phyloP scores from a whole-genome alignment of 2,329 filamentous ascomycete genomes.

The Beauveria asiatica region DNA sequence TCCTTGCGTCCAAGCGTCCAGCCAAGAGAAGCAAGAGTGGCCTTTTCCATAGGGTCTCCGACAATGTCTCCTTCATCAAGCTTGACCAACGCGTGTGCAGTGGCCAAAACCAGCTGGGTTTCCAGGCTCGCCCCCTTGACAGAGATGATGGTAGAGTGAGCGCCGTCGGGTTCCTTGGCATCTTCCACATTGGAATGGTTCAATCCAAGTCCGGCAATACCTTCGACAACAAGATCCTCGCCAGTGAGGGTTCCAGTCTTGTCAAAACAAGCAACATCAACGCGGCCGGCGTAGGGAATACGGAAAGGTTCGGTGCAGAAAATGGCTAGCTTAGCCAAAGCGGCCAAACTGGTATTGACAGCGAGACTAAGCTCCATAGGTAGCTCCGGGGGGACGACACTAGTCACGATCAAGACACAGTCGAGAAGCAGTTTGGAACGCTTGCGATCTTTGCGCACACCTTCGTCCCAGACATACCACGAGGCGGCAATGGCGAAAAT shows the following conservation, averaged over 20 bases:
- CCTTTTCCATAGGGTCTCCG: constrained; percentile 98
- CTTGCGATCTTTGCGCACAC: constrained; percentile 89
- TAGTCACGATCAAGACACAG: constrained; percentile 95
- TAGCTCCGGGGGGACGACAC: constrained; percentile 94
- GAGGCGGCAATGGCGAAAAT: constrained; percentile 95
- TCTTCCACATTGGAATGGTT: constrained; percentile 57
- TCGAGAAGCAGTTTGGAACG: constrained; percentile 94
- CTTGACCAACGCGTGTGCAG: constrained; percentile 90
- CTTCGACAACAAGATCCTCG: constrained; percentile 93
- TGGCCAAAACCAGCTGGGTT: constrained; percentile 87
- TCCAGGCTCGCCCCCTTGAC: constrained; percentile 65
- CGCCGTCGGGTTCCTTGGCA: constrained; percentile 65
- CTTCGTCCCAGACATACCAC: constrained; percentile 98
- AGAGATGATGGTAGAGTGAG: constrained; percentile 68
- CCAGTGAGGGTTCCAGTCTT: constrained; percentile 97
- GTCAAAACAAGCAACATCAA: constrained; percentile 96
- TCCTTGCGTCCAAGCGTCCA: constrained; percentile 93
- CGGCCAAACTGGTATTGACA: constrained; percentile 94
- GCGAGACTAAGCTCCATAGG: constrained; percentile 97
- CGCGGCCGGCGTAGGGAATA: constrained; percentile 89
- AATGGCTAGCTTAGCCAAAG: constrained; percentile 89
- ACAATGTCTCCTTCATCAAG: constrained; percentile 96
- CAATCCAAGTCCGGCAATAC: constrained; percentile 81
- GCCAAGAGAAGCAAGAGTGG: constrained; percentile 78
- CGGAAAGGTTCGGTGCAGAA: constrained; percentile 99